A percentile compares a stretch with the other conserved stretches of the same genome.
These are phyloP conservation scores for Talaromyces wortmannii DNA, from an alignment of 495 filamentous ascomycete genomes.

Conservation along the genomic window DNA sequence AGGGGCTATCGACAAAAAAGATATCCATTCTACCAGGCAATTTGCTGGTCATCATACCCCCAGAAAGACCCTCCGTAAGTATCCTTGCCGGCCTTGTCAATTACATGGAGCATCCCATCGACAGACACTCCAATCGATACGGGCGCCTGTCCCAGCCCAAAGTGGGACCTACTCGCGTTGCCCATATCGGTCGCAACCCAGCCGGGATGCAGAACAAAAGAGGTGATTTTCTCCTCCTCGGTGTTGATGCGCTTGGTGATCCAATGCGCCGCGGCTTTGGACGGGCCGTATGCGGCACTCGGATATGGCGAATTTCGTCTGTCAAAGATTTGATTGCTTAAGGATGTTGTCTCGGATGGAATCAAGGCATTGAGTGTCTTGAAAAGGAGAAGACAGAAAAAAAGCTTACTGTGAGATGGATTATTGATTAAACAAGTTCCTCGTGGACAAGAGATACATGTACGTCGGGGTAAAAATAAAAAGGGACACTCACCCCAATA, in stretches of 20 bases:
- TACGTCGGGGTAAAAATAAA: no score
- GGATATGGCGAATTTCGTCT: conserved; percentile 8
- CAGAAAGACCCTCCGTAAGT: conserved; percentile 29
- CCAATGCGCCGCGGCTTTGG: conserved; percentile 31
- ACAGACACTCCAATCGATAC: conserved; percentile 21
- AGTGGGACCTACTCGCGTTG: conserved; percentile 23
- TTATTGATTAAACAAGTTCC: no score
- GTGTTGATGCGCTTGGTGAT: conserved; percentile 26
- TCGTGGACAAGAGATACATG: no score
- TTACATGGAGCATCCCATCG: conserved; percentile 26
- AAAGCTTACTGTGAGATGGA: no score
- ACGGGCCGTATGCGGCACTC: conserved; percentile 27
- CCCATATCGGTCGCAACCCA: conserved; percentile 41
- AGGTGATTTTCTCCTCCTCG: conserved; percentile 28
- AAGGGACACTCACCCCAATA: no score
- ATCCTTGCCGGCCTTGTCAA: conserved; percentile 25
- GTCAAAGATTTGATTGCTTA: background rate
- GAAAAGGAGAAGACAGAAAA: background rate
- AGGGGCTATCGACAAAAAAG: no score
- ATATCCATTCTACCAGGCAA: conserved; percentile 2
- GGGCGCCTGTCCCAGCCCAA: conserved; percentile 25
- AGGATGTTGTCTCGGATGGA: background rate
- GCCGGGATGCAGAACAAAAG: conserved; percentile 23
- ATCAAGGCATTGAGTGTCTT: conserved; percentile 9
- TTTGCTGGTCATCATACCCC: conserved; percentile 9